Evolutionary conservation across 805 yeast species (phyloP), one percentile per base, ranked within the genome.

Genomic region (Wilhelminamyces savonicus): DNA sequence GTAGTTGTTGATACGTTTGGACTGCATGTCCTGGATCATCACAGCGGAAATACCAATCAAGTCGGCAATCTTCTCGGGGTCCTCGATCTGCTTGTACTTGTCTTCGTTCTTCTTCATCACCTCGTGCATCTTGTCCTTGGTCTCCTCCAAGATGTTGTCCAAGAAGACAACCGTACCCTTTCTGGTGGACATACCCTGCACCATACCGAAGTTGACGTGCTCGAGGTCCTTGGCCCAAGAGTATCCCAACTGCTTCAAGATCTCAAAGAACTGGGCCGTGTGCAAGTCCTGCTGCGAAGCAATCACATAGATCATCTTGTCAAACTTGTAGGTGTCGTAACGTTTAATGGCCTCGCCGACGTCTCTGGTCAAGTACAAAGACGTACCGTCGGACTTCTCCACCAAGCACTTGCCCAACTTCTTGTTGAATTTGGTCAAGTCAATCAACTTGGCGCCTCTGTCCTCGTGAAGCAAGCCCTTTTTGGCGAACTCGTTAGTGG

Each of bases 1-100:
- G 66, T 92, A 92, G 66, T 92, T 90, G 69, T 90, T 87, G 61
- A 90, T 75, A 62, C 99, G 82, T 69, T 92, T 92, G 37, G 95
- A 78, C 63, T 85, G 94, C 97, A 92, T 88, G 62, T 92, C 99
- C 71, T 92, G 99, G 51, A 92, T 84, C 95, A 92, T 88, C 37
- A 92, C 95, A 5, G 98, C 98, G 18, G 96, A 82, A 35, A 92
- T 82, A 56, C 98, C 99, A 36, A 92, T 79, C 48, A 86, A 71
- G 59, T 92, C 97, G 35, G 98, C 97, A 50, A 92, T 82, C 55
- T 77, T 77, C 36, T 90, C 97, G 21, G 97, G 98, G 54, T 88
- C 76, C 53, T 81, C 92, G 44, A 90, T 85, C 64, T 86, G 95
- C 8, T 90, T 80, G 54, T 87, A 92, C 62, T 92, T 92, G 43